A percentile compares a stretch with the other conserved stretches of the same genome.
Evolutionary conservation across 805 yeast species (phyloP).

Genomic region (Saccharomycopsis fibuligera): DNA sequence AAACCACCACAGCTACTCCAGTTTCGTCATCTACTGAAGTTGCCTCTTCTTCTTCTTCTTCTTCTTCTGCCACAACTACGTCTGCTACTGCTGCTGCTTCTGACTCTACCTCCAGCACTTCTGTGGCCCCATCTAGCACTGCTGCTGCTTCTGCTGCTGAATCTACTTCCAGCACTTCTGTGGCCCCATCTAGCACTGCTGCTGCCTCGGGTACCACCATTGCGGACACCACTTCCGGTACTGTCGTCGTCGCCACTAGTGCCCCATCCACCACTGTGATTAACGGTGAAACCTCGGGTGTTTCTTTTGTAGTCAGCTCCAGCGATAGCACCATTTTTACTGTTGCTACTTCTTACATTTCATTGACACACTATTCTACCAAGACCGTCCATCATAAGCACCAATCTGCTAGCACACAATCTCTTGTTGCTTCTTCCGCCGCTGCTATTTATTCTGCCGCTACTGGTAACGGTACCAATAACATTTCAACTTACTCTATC

Average conservation of each 20-base stretch:
- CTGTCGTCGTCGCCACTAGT: slow-evolving; percentile 11
- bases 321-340: slow-evolving; percentile 17
- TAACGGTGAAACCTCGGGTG: slow-evolving; percentile 11
- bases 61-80: slow-evolving; percentile 1
- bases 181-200: slow-evolving; percentile 23
- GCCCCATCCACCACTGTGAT: slow-evolving; percentile 19
- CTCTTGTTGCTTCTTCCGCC: slow-evolving; percentile 1
- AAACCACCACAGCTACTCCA: no score
- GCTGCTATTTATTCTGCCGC: no score
- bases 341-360: no score
- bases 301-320: slow-evolving; percentile 15
- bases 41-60: not conserved
- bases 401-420: not conserved
- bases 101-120: not conserved
- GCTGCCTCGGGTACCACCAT: slow-evolving; percentile 25
- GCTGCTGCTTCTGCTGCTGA: slow-evolving; percentile 1
- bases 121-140: slow-evolving; percentile 1
- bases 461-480: no score
- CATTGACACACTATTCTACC: not conserved
- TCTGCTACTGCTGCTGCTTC: not conserved
- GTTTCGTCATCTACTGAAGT: no score
- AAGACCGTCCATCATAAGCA: not conserved
- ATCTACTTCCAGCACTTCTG: slow-evolving; percentile 1
- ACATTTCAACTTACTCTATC: no score
- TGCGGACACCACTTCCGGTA: slow-evolving; percentile 11